Percentiles rank a stretch among this genome's conserved stretches.
Evolutionary conservation across 305 asterid species (phyloP).

Genomic region (Striga hermonthica): DNA sequence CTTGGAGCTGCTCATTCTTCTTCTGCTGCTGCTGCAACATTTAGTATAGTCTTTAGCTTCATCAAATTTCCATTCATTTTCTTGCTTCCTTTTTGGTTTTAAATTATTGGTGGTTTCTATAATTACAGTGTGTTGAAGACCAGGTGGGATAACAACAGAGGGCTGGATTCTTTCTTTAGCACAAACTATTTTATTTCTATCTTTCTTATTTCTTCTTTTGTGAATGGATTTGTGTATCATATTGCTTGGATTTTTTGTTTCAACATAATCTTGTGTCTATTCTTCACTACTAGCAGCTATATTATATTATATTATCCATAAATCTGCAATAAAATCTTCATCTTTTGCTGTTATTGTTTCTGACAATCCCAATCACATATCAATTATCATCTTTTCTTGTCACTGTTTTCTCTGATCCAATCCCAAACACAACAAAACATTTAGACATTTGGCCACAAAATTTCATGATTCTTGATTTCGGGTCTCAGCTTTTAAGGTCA

Average conservation of each 20-base stretch:
- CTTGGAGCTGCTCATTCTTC: slow-evolving; percentile 24
- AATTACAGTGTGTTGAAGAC: slow-evolving; percentile 30
- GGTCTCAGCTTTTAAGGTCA: too few relatives aligned
- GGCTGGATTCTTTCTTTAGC: slow-evolving; percentile 25
- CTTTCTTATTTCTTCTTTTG: slow-evolving; percentile 28
- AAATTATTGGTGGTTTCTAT: slow-evolving; percentile 28
- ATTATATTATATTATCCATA: too few relatives aligned
- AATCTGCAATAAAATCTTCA: too few relatives aligned
- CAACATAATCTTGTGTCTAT: background rate
- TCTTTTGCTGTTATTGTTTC: too few relatives aligned
- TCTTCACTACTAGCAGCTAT: background rate
- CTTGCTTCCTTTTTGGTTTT: slow-evolving; percentile 31
- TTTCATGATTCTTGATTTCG: too few relatives aligned
- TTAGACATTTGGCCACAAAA: too few relatives aligned
- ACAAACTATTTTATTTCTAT: slow-evolving; percentile 23
- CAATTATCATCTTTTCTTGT: too few relatives aligned
- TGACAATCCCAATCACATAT: too few relatives aligned
- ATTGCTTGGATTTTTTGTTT: background rate
- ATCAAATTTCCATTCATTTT: slow-evolving; percentile 31
- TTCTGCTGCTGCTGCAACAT: slow-evolving; percentile 29
- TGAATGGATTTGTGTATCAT: slow-evolving; percentile 7
- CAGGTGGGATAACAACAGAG: slow-evolving; percentile 16
- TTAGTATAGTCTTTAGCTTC: slow-evolving; percentile 39
- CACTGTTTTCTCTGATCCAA: too few relatives aligned
- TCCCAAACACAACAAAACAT: too few relatives aligned